Percentiles rank a stretch among this genome's conserved stretches.
Conservation (phyloP, 129 eudicot species). For the Flaveria trinervia region DNA sequence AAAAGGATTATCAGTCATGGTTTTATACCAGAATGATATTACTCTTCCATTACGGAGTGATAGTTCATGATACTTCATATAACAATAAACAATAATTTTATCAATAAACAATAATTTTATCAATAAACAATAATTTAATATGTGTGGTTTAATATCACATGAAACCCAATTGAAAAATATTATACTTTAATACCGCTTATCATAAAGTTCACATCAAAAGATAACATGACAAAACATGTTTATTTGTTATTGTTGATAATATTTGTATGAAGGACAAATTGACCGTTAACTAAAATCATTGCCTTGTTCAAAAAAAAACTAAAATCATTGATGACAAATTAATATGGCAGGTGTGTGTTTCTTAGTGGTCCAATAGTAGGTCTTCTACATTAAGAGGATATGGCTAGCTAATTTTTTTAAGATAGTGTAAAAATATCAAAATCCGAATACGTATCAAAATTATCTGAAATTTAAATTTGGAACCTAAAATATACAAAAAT, state of each 20-base stretch:
- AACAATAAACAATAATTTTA: no score
- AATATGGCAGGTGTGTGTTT: slow-evolving; percentile 11
- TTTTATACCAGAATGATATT: no score
- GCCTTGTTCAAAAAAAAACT: not conserved
- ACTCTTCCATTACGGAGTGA: no score
- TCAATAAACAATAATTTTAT: no score
- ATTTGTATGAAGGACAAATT: not conserved
- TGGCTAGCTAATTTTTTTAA: not conserved
- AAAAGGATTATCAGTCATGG: no score
- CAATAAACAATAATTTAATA: no score
- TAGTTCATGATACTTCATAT: no score
- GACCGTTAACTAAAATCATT: slow-evolving; percentile 21
- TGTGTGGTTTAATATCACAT: not conserved
- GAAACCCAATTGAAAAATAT: not conserved
- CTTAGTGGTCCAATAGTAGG: not conserved
- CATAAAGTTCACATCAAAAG: not conserved
- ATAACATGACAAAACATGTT: not conserved
- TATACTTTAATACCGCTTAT: not conserved
- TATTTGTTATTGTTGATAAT: not conserved
- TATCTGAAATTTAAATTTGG: no score
- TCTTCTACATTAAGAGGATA: not conserved
- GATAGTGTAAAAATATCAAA: not conserved
- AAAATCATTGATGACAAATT: slow-evolving; percentile 17
- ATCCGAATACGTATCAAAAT: no score
- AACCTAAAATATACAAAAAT: no score